Evolutionary conservation across 23 red algal genomes (phyloP), one percentile per base, ranked within the genome.

Genomic region (Porphyridium purpureum): DNA sequence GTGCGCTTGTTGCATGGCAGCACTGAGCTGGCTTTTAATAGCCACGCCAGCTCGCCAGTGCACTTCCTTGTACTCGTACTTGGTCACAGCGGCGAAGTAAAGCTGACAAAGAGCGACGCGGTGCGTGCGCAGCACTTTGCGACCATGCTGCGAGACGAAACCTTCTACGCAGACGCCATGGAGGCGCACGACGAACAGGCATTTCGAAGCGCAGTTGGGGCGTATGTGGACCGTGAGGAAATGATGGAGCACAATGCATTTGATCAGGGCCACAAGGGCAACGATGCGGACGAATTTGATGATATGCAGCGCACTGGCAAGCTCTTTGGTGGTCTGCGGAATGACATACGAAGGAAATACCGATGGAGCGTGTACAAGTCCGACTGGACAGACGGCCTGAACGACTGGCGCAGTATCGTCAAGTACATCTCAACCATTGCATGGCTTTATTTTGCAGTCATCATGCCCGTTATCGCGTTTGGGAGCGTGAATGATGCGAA

Each of bases 391-490:
- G 79, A 79, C 46, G 88, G 75, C 35, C 0, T 83, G 4, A 66
- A 3, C 25, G 73, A 84, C 27, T 21, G 31, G 30, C 59, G 70
- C 25, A 64, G 67, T 31, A 52, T 76, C 47, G 59, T 79, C 35
- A 94, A 94, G 54, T 84, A 84, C 24, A 54, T 94, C 6, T 85
- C 68, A 21, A 76, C 88, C 4, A 79, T 58, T 6, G 74, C 82
- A 9, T 94, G 67, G 72, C 53, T 94, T 11, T 80, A 69, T 23
- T 94, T 94, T 55, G 77, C 76, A 0, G 71, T 80, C 59, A 75
- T 80, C 34, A 67, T 94, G 74, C 88, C 88, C 14, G 75, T 67
- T 3, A 84, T 94, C 31, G 88, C 75, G 1, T 94, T 94, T 67
- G 88, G 88, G 20, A 59, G 66, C 22, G 49, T 94, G 25, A 66